These are phyloP conservation scores for Thielaviopsis populi DNA, from an alignment of 2,329 filamentous ascomycete genomes.

Conservation along the genomic window DNA sequence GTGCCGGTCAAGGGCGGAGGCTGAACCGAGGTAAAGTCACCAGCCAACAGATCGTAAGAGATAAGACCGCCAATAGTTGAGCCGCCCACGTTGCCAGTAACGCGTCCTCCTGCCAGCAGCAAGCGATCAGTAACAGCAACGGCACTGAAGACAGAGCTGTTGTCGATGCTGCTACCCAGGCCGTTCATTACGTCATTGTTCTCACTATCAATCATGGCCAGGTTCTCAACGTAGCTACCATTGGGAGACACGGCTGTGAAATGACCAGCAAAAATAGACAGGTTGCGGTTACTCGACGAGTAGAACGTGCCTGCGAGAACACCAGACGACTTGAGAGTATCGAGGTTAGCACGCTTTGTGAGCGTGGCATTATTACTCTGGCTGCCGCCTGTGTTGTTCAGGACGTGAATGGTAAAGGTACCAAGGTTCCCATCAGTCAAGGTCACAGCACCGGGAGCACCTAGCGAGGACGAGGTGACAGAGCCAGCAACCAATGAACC, in stretches of 20 bases:
- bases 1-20: slow-evolving; percentile 60
- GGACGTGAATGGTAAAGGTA: slow-evolving; percentile 42
- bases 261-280: slow-evolving; percentile 78
- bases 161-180: slow-evolving; percentile 48
- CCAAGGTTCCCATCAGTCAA: slow-evolving; percentile 41
- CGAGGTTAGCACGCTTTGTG: slow-evolving; percentile 23
- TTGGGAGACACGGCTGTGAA: slow-evolving; percentile 59
- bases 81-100: slow-evolving; percentile 55
- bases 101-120: slow-evolving; percentile 67
- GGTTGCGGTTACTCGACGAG: slow-evolving; percentile 50
- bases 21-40: slow-evolving; percentile 47
- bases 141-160: slow-evolving; percentile 59
- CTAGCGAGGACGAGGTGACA: slow-evolving; percentile 58
- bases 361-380: slow-evolving; percentile 24
- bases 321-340: slow-evolving; percentile 31
- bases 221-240: slow-evolving; percentile 59
- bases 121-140: slow-evolving; percentile 51
- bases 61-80: slow-evolving; percentile 57
- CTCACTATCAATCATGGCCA: slow-evolving; percentile 69
- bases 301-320: slow-evolving; percentile 73
- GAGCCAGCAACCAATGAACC: slow-evolving; percentile 69
- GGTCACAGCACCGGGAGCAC: slow-evolving; percentile 56
- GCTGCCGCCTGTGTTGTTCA: slow-evolving; percentile 25
- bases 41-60: slow-evolving; percentile 57
- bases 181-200: slow-evolving; percentile 52